phyloP scores from a whole-genome alignment of 352 stramenopile genomes.

The Globisporangium perplexum region DNA sequence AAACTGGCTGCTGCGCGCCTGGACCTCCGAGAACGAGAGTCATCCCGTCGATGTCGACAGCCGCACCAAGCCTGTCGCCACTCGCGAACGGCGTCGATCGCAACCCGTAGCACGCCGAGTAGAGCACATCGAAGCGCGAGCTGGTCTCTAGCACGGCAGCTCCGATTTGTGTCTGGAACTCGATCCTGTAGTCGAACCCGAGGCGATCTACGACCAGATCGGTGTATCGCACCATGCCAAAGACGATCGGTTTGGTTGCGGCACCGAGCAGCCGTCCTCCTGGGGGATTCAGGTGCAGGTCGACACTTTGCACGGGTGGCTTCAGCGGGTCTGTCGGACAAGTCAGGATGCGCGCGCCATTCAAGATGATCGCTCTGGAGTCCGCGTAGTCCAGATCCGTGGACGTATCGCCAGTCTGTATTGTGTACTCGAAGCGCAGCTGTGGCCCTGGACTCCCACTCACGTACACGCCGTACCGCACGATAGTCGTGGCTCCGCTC shows the following conservation, averaged over 20 bases:
- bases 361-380: constrained; percentile 49
- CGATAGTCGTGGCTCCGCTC: constrained; percentile 41
- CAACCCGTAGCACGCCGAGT: constrained; percentile 64
- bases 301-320: constrained; percentile 40
- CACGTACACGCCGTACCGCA: constrained; percentile 50
- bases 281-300: constrained; percentile 77
- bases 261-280: constrained; percentile 41
- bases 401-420: constrained; percentile 66
- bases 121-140: constrained; percentile 61
- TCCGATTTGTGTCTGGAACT: constrained; percentile 42
- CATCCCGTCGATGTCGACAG: constrained; percentile 60
- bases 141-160: constrained; percentile 36
- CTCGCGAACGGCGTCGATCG: constrained; percentile 52
- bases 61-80: constrained; percentile 50
- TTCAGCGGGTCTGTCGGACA: constrained; percentile 29
- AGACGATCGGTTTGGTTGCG: constrained; percentile 41
- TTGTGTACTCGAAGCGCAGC: constrained; percentile 69
- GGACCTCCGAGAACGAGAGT: constrained; percentile 68
- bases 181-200: constrained; percentile 60
- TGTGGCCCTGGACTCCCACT: constrained; percentile 39
- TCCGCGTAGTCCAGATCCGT: constrained; percentile 61
- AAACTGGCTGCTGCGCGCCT: constrained; percentile 44
- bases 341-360: constrained; percentile 66
- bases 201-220: constrained; percentile 72
- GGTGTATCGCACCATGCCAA: constrained; percentile 51